phyloP scores from a whole-genome alignment of 495 filamentous ascomycete genomes.

The Podospora australis region DNA sequence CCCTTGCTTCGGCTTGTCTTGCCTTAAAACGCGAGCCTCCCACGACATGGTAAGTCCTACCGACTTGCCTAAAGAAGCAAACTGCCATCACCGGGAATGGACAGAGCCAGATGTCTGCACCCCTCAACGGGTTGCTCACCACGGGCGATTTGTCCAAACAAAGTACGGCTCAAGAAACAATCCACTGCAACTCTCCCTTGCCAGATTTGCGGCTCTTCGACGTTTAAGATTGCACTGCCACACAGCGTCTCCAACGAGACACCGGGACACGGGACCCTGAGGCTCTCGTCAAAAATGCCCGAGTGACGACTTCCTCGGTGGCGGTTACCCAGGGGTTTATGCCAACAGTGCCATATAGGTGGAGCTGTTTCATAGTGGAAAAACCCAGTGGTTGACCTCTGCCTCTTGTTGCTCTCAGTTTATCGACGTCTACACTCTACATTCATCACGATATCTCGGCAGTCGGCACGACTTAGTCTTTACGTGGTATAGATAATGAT shows the following conservation, averaged over 20 bases:
- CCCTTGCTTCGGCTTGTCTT: background rate
- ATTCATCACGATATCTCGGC: too few species aligned
- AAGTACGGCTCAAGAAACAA: too few species aligned
- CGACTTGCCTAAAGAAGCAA: background rate
- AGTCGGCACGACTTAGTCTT: too few species aligned
- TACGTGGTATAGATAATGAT: too few species aligned
- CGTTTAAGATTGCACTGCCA: constrained; percentile 6
- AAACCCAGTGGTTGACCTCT: constrained; percentile 1
- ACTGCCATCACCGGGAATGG: too few species aligned
- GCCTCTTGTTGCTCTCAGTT: background rate
- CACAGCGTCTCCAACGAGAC: background rate
- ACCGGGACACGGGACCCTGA: background rate
- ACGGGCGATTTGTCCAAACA: too few species aligned
- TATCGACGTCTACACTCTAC: background rate
- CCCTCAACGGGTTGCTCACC: too few species aligned
- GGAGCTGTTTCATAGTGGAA: constrained; percentile 12
- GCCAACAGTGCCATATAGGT: too few species aligned
- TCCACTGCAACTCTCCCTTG: too few species aligned
- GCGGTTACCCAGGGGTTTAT: too few species aligned
- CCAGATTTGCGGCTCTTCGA: background rate
- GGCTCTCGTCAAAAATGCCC: constrained; percentile 2
- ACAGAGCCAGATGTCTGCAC: too few species aligned
- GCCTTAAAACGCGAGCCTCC: background rate
- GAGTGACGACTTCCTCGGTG: too few species aligned
- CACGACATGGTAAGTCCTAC: background rate